Evolutionary conservation across 176 grass and related monocot genomes (phyloP).

Genomic region (Thinopyrum elongatum): DNA sequence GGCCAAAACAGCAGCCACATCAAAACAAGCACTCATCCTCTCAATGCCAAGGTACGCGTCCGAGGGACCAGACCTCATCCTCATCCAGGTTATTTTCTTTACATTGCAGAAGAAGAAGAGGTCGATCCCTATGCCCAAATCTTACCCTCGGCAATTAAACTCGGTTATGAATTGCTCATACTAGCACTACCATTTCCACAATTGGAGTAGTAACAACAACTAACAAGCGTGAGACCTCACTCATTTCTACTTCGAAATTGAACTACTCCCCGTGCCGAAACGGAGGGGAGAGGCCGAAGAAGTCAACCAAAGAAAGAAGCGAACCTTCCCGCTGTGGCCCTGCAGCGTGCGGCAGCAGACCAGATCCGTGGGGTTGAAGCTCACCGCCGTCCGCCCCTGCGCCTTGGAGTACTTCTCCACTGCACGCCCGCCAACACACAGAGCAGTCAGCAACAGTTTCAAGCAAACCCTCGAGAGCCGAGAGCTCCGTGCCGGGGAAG

Average conservation of each 20-base stretch:
- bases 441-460: neutral
- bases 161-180: neutral
- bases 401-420: slow-evolving; percentile 77
- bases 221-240: neutral
- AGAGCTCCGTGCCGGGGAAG: neutral
- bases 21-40: neutral
- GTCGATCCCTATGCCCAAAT: neutral
- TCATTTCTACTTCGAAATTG: neutral
- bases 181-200: neutral
- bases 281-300: slow-evolving; percentile 5
- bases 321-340: slow-evolving; percentile 93
- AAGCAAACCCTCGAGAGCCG: neutral
- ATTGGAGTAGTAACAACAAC: neutral
- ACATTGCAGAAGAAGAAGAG: neutral
- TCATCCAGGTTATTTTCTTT: neutral
- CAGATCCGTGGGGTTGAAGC: slow-evolving; percentile 86
- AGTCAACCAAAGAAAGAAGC: slow-evolving; percentile 24
- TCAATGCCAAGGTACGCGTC: neutral
- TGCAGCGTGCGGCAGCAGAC: slow-evolving; percentile 94
- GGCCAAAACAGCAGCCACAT: neutral
- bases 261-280: neutral
- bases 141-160: neutral
- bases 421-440: slow-evolving; percentile 24
- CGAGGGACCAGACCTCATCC: neutral
- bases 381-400: slow-evolving; percentile 66